A percentile compares a stretch with the other conserved stretches of the same genome.
These are phyloP conservation scores for Xylaria sp. DNA, from an alignment of 2,329 filamentous ascomycete species.

Conservation along the genomic window DNA sequence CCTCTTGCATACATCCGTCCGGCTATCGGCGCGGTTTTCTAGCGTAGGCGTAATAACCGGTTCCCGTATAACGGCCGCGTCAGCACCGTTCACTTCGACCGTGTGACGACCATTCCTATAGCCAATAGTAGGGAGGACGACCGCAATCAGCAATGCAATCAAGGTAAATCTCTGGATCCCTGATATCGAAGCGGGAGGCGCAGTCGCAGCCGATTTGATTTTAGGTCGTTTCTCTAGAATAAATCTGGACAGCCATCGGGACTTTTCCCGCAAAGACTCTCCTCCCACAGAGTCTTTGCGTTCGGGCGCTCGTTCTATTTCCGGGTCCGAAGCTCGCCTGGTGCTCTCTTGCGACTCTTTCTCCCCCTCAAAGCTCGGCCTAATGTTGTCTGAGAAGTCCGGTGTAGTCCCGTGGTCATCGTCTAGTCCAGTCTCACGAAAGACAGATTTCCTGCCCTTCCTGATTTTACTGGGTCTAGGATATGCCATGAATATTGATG, in stretches of 20 bases:
- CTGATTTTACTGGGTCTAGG: slow-evolving; percentile 52
- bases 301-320: slow-evolving; percentile 36
- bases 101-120: slow-evolving; percentile 50
- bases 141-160: slow-evolving; percentile 56
- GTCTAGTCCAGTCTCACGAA: slow-evolving; percentile 57
- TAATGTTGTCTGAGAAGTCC: slow-evolving; percentile 34
- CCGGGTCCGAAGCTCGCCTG: slow-evolving; percentile 37
- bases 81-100: slow-evolving; percentile 50
- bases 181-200: slow-evolving; percentile 49
- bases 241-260: slow-evolving; percentile 52
- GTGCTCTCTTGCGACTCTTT: slow-evolving; percentile 40
- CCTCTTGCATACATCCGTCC: slow-evolving; percentile 65
- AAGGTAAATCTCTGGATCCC: slow-evolving; percentile 53
- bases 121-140: slow-evolving; percentile 55
- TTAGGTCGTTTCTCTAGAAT: slow-evolving; percentile 48
- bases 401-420: slow-evolving; percentile 40
- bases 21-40: slow-evolving; percentile 51
- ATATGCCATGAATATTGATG: slow-evolving; percentile 48
- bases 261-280: slow-evolving; percentile 29
- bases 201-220: slow-evolving; percentile 51
- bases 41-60: slow-evolving; percentile 36
- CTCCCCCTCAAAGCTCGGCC: slow-evolving; percentile 39
- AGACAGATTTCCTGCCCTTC: slow-evolving; percentile 58
- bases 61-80: slow-evolving; percentile 53
- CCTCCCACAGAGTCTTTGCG: slow-evolving; percentile 34